A percentile compares a stretch with the other conserved stretches of the same genome.
phyloP scores from a whole-genome alignment of 805 yeast species.

The Yarrowia divulgata region DNA sequence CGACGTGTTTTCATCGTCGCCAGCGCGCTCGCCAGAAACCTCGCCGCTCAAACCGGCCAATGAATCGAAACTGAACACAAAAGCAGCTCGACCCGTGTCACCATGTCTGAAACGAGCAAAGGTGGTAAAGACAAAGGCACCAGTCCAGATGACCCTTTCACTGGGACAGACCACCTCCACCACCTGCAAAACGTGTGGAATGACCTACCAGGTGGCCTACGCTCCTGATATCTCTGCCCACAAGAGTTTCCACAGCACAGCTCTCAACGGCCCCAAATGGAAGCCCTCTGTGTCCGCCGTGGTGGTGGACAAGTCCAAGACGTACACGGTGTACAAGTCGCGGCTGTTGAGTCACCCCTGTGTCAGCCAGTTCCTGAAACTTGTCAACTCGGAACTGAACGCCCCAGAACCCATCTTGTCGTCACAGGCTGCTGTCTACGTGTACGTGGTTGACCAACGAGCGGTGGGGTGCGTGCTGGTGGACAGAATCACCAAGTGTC shows the following conservation, averaged over 20 bases:
- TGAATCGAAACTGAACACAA: constrained; percentile 1
- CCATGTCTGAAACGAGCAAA: constrained; percentile 14
- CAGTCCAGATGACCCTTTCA: constrained; percentile 29
- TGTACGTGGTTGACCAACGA: constrained; percentile 29
- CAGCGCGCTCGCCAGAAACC: constrained; percentile 5
- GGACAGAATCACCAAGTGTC: constrained; percentile 2
- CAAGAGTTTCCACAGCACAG: constrained; percentile 26
- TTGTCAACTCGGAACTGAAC: constrained; percentile 35
- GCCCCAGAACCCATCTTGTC: constrained; percentile 26
- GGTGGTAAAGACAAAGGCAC: neutral
- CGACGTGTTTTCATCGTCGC: constrained; percentile 32
- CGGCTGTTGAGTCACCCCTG: constrained; percentile 19
- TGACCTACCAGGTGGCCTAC: constrained; percentile 31
- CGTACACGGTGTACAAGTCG: constrained; percentile 23
- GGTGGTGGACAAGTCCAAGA: constrained; percentile 11
- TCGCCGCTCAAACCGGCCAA: constrained; percentile 16
- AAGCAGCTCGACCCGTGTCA: neutral
- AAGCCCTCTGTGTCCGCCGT: constrained; percentile 2
- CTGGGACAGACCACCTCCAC: constrained; percentile 30
- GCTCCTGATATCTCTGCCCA: constrained; percentile 8
- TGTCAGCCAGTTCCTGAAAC: constrained; percentile 13
- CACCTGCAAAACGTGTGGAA: constrained; percentile 27
- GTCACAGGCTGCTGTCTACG: constrained; percentile 22
- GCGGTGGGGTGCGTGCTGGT: constrained; percentile 36
- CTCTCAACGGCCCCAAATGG: constrained; percentile 35